Evolutionary conservation across 495 filamentous ascomycete genomes (phyloP).

Genomic region (Aspergillus panamensis): DNA sequence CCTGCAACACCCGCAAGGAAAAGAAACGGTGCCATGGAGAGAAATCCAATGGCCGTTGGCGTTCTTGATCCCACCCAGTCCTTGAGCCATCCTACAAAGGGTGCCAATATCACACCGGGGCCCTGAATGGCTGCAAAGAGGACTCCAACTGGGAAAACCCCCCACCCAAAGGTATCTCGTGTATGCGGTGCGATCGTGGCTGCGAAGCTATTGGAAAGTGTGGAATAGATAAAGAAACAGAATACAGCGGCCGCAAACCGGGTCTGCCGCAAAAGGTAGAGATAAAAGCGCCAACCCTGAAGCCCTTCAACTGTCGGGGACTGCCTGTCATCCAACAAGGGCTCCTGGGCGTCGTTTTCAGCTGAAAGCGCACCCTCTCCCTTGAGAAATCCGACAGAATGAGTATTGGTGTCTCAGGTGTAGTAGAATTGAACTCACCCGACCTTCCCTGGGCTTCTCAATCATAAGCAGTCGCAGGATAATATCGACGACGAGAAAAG

Average conservation of each 20-base stretch:
- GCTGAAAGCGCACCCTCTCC: no score
- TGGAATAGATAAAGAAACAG: slow-evolving; percentile 23
- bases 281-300: slow-evolving; percentile 26
- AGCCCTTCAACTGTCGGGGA: neutral
- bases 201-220: slow-evolving; percentile 29
- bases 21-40: slow-evolving; percentile 22
- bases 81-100: slow-evolving; percentile 29
- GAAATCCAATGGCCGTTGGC: slow-evolving; percentile 27
- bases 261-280: slow-evolving; percentile 21
- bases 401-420: no score
- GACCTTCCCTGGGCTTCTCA: slow-evolving; percentile 20
- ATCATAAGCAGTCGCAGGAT: slow-evolving; percentile 32
- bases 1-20: slow-evolving; percentile 24
- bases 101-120: slow-evolving; percentile 27
- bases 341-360: neutral
- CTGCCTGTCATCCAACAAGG: neutral
- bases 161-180: slow-evolving; percentile 31
- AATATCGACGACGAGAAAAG: slow-evolving; percentile 27
- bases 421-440: no score
- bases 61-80: slow-evolving; percentile 26
- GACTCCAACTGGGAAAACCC: slow-evolving; percentile 26
- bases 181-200: slow-evolving; percentile 33
- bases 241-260: slow-evolving; percentile 24
- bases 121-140: slow-evolving; percentile 30
- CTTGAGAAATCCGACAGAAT: no score